These are phyloP conservation scores for Lathyrus aphaca DNA, from an alignment of 306 rosid genomes.

Conservation along the genomic window DNA sequence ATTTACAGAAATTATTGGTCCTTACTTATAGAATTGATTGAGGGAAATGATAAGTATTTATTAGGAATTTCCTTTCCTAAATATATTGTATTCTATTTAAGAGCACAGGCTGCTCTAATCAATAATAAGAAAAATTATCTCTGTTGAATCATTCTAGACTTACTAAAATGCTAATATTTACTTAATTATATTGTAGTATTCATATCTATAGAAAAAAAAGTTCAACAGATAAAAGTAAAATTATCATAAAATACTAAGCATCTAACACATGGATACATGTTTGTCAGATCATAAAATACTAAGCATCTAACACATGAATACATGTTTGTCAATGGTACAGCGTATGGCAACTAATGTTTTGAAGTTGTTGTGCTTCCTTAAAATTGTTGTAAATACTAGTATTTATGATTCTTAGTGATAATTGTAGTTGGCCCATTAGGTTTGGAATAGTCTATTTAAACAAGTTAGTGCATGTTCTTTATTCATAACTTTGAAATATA, in stretches of 20 bases:
- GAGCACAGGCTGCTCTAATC: no score
- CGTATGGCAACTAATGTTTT: background rate
- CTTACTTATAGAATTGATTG: no score
- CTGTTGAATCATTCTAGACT: background rate
- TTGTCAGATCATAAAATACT: background rate
- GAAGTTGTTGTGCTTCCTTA: conserved; percentile 13
- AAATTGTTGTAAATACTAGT: background rate
- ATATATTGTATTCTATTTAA: no score
- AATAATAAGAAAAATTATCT: no score
- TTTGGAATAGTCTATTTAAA: no score
- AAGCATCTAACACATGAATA: conserved; percentile 4
- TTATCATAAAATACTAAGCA: background rate
- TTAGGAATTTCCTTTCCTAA: no score
- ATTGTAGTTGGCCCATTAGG: no score
- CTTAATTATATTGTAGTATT: background rate
- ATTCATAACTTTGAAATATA: no score
- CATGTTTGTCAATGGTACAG: background rate
- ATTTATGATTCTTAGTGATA: no score
- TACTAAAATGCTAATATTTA: background rate
- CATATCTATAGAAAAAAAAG: background rate
- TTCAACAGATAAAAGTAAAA: background rate
- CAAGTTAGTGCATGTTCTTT: no score
- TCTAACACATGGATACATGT: conserved; percentile 1
- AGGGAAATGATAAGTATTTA: no score
- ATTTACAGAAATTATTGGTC: no score